Base-by-base conservation (phyloP, 768 basidiomycete genomes). In the Xerocomus potaroensis region DNA sequence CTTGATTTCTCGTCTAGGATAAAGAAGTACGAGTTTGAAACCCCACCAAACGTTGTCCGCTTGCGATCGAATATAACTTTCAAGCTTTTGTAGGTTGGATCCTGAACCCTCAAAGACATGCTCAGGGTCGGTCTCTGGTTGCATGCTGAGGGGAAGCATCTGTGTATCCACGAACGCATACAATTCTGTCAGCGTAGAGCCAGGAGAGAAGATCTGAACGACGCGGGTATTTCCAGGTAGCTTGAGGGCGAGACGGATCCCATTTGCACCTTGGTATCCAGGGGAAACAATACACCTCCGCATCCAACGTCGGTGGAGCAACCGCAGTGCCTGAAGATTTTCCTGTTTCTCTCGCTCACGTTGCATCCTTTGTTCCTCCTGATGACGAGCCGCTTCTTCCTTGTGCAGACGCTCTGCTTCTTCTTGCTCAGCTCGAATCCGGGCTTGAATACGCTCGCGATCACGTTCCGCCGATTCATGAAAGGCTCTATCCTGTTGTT, bases 401-500 rank as follows among this genome's bases (percentile, higher is more conserved):
- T 55, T 51, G 46, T 58, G 62, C 32, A 57, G 64, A 40, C 66
- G 70, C 42, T 73, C 75, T 42, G 47, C 54, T 49, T 59, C 55
- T 46, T 63, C 51, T 35, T 60, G 44, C 51, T 74, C 77, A 57
- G 77, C 78, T 11, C 60, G 72, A 36, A 84, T 74, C 35, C 72
- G 72, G 6, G 70, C 72, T 45, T 79, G 70, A 24, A 91, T 81
- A 38, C 83, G 73, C 61, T 85, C 87, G 21, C 75, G 70, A 62
- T 96, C 94, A 5, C 77, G 67, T 30, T 71, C 60, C 2, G 79
- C 83, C 0, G 83, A 74, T 43, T 84, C 80, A 31, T 69, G 68
- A 63, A 90, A 91, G 1, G 89, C 88, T 8, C 77, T 73, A 57
- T 95, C 93, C 56, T 93, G 91, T 56, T 88, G 85, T 22, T 82